Base-by-base conservation (phyloP, 2,329 filamentous ascomycete genomes). In the Trichophyton verrucosum region DNA sequence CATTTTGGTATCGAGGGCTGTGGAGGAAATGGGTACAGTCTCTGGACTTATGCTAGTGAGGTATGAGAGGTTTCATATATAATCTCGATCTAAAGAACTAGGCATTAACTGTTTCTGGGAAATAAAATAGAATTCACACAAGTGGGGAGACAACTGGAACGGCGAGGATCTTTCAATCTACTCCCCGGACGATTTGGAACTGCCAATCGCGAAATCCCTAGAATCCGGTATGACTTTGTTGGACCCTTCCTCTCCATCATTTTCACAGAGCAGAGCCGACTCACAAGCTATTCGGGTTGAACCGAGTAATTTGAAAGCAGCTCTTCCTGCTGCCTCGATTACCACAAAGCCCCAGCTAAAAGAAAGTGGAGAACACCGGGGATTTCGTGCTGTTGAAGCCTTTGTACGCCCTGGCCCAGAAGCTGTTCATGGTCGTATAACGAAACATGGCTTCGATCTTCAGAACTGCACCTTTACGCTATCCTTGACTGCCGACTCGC, bases 111-210 rank as follows among this genome's bases (percentile, higher is more conserved):
- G 44, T 49, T 20, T 38, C 15, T 24, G 27, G 33, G 13, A 38
- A 38, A 38, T 13, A 38, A 9, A 65, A 88, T 2, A 30, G 81
- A 99, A 97, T 71, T 86, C 87, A 64, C 94, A 99, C 70, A 80
- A 86, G 69, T 86, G 89, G 75, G 94, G 94, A 60, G 94, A 99
- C 68, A 85, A 90, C 65, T 99, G 94, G 94, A 99, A 99, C 66
- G 94, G 94, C 55, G 94, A 99, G 73, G 94, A 99, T 71, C 76
- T 99, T 38, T 96, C 91, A 3, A 94, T 99, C 60, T 87, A 85
- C 70, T 96, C 90, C 0, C 67, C 83, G 3, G 91, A 99, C 70
- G 95, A 99, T 72, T 86, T 84, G 36, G 76, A 81, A 57, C 73
- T 85, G 1, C 73, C 74, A 46, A 70, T 68, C 57, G 66, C 70